phyloP scores from a whole-genome alignment of 345 rosid genomes.

The Raphanus sativus region DNA sequence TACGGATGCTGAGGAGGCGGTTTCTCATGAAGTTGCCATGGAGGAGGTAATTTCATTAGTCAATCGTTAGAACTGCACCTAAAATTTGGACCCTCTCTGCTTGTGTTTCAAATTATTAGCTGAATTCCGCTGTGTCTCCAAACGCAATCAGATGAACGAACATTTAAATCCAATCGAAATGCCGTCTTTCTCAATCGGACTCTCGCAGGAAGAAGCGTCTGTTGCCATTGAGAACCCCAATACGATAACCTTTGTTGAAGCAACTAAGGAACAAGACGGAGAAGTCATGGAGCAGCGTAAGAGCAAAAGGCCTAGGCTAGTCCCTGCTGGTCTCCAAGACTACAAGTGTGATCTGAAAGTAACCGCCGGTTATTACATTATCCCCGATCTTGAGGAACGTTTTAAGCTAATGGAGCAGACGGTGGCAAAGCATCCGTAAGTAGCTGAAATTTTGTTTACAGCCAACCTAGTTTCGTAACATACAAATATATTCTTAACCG shows the following conservation, averaged over 20 bases:
- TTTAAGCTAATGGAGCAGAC: neutral
- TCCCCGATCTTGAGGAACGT: neutral
- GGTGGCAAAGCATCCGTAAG: neutral
- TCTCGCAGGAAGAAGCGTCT: neutral
- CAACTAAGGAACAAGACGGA: neutral
- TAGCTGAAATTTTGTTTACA: no score
- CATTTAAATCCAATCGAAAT: neutral
- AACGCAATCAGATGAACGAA: neutral
- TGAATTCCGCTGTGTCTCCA: no score
- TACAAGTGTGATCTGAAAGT: neutral
- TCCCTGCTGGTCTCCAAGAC: neutral
- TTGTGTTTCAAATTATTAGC: no score
- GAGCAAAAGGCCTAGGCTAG: neutral
- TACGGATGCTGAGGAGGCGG: no score
- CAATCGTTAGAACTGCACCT: no score
- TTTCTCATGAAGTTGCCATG: no score
- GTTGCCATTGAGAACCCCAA: no score
- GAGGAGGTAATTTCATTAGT: no score
- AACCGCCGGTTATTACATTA: neutral
- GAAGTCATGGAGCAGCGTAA: neutral
- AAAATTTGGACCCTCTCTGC: no score
- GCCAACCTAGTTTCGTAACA: no score
- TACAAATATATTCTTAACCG: no score
- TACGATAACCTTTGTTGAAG: neutral
- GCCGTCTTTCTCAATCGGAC: neutral